Base-by-base conservation (phyloP, 179 eudicot species). In the Spinacia oleracea region DNA sequence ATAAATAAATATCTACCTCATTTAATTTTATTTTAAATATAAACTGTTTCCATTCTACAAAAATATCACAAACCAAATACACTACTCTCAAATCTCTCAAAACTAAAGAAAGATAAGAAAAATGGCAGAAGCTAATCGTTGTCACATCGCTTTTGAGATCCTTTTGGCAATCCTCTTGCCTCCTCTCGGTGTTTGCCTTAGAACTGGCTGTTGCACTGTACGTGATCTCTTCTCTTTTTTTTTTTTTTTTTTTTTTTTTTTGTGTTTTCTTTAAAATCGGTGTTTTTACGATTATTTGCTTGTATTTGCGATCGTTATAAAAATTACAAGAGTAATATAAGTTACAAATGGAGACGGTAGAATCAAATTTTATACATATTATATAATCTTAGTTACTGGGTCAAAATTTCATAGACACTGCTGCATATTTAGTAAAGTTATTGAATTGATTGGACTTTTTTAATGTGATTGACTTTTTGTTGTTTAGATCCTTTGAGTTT, bases 201-300 rank as follows among this genome's bases (percentile, higher is more conserved):
- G 86, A 43, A 77, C 76, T 32, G 88, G 88, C 46, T 85, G 88
- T 31, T 85, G 88, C 71, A 85, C 77, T 40, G 88, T 85, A 82
- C 6, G 56, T 56, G 20, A 10, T 29, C 0, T 23, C 59, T 14
- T 10, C 2, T 2, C 38, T 58, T 34, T 23, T 9, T 34, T 10
- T 34, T 11, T 32, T 32, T 21, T 40, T 5, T 21, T 67, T 7
- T 2, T 3, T 18, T 7, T 18, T 34, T 16, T 34, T 18, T 18
- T 6, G 8, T 58, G 10, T 25, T 10, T 1, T 23, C n/a, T 5
- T 58, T 48, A 16, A 10, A 2, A 18, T 48, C 53, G 51, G 14
- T 46, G 51, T 14, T 46, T 15, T 46, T 46, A 4, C 50, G 50
- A 45, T n/a, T n/a, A n/a, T n/a, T n/a, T n/a, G n/a, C n/a, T n/a